These are phyloP conservation scores for Amphirosellinia nigrospora DNA, from an alignment of 495 filamentous ascomycete genomes.

Conservation along the genomic window DNA sequence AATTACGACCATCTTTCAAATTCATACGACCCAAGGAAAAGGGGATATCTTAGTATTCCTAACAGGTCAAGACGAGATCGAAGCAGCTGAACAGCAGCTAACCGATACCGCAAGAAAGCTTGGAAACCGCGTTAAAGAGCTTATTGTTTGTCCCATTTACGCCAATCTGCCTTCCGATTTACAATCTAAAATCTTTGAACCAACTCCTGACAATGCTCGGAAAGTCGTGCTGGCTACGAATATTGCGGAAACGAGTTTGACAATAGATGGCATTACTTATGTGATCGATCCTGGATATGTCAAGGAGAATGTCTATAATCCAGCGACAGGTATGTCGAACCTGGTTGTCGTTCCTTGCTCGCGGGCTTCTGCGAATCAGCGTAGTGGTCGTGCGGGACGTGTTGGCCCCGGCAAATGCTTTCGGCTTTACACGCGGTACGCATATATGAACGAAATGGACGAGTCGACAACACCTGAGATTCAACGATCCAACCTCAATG, in stretches of 20 bases:
- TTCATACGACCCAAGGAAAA: constrained; percentile 83
- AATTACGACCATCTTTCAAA: constrained; percentile 94
- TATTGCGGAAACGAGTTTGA: constrained; percentile 88
- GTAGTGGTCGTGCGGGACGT: constrained; percentile 90
- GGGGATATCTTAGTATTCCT: constrained; percentile 93
- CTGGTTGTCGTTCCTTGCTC: constrained; percentile 92
- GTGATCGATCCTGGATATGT: constrained; percentile 92
- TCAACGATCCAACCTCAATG: constrained; percentile 85
- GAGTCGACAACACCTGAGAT: constrained; percentile 95
- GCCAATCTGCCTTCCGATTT: constrained; percentile 86
- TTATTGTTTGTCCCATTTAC: constrained; percentile 88
- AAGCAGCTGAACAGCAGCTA: constrained; percentile 80
- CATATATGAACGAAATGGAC: constrained; percentile 92
- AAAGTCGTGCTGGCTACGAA: constrained; percentile 92
- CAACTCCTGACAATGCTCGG: constrained; percentile 76
- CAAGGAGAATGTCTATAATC: constrained; percentile 95
- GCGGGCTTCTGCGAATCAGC: constrained; percentile 91
- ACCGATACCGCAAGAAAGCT: constrained; percentile 81
- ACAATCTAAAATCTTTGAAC: constrained; percentile 89
- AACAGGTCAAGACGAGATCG: constrained; percentile 91
- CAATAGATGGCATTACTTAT: constrained; percentile 90
- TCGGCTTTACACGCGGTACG: constrained; percentile 92
- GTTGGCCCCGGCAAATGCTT: constrained; percentile 95
- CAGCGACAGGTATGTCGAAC: constrained; percentile 88
- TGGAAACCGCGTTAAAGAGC: constrained; percentile 81